Conservation (phyloP, 1,139 yeast species). For the Saccharomyces hybrid region DNA sequence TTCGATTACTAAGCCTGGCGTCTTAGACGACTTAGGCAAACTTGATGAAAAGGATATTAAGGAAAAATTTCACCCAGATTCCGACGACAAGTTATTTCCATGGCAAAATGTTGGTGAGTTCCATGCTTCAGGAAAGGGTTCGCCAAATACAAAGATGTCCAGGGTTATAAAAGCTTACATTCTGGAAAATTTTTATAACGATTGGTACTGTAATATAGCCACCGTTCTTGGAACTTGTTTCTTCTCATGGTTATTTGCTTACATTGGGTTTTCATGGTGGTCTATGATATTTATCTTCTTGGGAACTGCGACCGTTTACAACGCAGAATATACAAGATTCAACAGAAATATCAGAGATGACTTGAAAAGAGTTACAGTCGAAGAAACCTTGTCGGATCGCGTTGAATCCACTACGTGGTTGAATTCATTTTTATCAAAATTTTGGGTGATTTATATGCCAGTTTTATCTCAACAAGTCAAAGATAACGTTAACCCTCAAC, state of each 20-base stretch:
- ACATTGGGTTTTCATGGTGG: conserved; percentile 38
- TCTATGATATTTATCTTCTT: conserved; percentile 51
- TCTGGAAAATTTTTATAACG: conserved; percentile 59
- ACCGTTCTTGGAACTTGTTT: conserved; percentile 62
- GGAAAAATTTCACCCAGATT: conserved; percentile 9
- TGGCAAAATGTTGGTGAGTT: conserved; percentile 41
- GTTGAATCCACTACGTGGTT: conserved; percentile 75
- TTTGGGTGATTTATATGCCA: conserved; percentile 85
- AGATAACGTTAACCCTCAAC: conserved; percentile 53
- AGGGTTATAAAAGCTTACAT: conserved; percentile 48
- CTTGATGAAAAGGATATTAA: conserved; percentile 11
- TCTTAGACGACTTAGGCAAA: conserved; percentile 11
- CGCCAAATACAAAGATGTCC: conserved; percentile 24
- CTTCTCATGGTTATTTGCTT: conserved; percentile 60
- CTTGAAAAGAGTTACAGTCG: conserved; percentile 52
- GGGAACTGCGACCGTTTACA: conserved; percentile 57
- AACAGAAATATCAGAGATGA: conserved; percentile 68
- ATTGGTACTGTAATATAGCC: conserved; percentile 63
- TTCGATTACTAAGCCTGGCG: conserved; percentile 23
- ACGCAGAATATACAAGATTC: conserved; percentile 64
- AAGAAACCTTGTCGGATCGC: conserved; percentile 52
- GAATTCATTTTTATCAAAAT: conserved; percentile 64
- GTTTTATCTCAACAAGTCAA: conserved; percentile 70
- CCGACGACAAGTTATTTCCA: conserved; percentile 27
- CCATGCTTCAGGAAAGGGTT: conserved; percentile 25